Conservation (phyloP, 805 yeast species). For the Babjeviella inositovora region DNA sequence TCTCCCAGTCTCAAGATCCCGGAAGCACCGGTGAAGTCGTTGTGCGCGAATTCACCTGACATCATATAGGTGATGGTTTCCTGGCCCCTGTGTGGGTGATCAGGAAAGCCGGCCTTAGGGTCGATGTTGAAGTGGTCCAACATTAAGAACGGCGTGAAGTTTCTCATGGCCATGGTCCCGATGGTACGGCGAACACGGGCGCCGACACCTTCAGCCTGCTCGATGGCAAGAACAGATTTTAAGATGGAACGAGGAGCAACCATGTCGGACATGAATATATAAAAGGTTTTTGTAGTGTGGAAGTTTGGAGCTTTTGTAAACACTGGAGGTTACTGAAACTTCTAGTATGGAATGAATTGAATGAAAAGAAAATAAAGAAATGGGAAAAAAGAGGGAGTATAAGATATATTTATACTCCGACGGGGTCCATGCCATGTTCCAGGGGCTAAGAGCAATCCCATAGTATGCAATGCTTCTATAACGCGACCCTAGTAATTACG, state of each 20-base stretch:
- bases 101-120: constrained; percentile 57
- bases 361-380: too few species aligned
- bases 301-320: too few species aligned
- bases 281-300: not conserved
- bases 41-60: constrained; percentile 60
- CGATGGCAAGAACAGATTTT: constrained; percentile 38
- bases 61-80: constrained; percentile 62
- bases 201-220: constrained; percentile 80
- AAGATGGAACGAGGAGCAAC: constrained; percentile 22
- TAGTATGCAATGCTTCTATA: too few species aligned
- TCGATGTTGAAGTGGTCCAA: constrained; percentile 60
- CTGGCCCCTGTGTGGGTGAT: constrained; percentile 74
- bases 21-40: constrained; percentile 75
- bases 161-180: constrained; percentile 51
- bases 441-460: too few species aligned
- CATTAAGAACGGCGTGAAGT: constrained; percentile 71
- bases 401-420: too few species aligned
- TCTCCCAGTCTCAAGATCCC: constrained; percentile 74
- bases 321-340: too few species aligned
- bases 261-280: constrained; percentile 1
- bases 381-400: too few species aligned
- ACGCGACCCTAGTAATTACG: too few species aligned
- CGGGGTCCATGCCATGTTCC: too few species aligned
- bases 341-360: too few species aligned
- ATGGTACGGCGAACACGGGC: constrained; percentile 72